Conservation (phyloP, 2,329 filamentous ascomycete genomes). For the Diaporthe aspalathi region DNA sequence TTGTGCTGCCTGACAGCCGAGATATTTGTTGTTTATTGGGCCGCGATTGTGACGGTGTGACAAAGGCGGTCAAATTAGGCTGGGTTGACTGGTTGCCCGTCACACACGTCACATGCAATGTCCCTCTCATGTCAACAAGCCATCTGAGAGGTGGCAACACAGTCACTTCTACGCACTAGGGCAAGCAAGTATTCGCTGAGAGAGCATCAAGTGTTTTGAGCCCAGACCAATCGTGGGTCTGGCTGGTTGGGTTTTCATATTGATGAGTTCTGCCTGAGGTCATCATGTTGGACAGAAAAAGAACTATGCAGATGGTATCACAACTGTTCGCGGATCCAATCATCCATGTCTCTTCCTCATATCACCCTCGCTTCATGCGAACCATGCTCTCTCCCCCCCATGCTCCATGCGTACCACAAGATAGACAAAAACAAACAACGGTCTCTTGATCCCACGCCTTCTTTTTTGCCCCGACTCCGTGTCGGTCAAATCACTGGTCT, state of each 20-base stretch:
- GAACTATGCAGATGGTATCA: constrained; percentile 27
- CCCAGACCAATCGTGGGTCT: constrained; percentile 18
- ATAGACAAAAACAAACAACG: neutral
- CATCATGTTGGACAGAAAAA: constrained; percentile 12
- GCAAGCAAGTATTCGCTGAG: neutral
- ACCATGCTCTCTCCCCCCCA: neutral
- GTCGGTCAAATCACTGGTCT: constrained; percentile 20
- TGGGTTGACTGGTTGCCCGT: constrained; percentile 1
- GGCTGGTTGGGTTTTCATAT: constrained; percentile 19
- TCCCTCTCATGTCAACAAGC: constrained; percentile 22
- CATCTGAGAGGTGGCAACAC: neutral
- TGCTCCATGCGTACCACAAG: neutral
- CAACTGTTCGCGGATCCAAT: constrained; percentile 14
- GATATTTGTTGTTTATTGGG: constrained; percentile 9
- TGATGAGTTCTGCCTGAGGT: constrained; percentile 30
- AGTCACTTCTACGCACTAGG: neutral
- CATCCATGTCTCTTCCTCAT: constrained; percentile 10
- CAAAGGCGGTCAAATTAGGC: constrained; percentile 14
- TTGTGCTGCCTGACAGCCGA: constrained; percentile 5
- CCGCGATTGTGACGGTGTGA: constrained; percentile 23
- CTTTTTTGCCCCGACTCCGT: constrained; percentile 25
- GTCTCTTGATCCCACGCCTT: constrained; percentile 28
- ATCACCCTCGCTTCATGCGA: constrained; percentile 5
- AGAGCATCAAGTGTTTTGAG: neutral
- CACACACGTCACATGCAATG: constrained; percentile 3